Conservation (phyloP, 2,329 filamentous ascomycete species). For the Exophiala spinifera region DNA sequence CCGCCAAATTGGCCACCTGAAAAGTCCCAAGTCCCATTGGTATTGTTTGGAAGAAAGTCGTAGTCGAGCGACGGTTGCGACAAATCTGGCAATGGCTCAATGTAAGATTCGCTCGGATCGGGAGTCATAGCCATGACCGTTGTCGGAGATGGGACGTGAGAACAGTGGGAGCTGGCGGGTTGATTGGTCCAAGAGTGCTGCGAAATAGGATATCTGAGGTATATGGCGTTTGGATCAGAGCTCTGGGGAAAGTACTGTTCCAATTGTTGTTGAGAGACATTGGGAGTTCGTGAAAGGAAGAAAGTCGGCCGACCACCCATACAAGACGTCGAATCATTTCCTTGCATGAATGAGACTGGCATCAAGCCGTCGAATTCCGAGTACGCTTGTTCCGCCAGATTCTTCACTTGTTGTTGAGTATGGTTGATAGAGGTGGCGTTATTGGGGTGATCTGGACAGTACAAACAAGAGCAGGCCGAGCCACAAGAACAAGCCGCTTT, state of each 20-base stretch:
- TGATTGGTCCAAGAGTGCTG: slow-evolving; percentile 25
- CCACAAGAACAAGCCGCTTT: slow-evolving; percentile 28
- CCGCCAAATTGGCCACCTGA: slow-evolving; percentile 18
- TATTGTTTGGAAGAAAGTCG: slow-evolving; percentile 16
- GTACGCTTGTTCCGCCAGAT: slow-evolving; percentile 24
- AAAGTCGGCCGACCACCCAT: slow-evolving; percentile 28
- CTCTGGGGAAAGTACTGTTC: slow-evolving; percentile 21
- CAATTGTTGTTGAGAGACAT: slow-evolving; percentile 21
- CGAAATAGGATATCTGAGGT: slow-evolving; percentile 26
- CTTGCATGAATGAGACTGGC: slow-evolving; percentile 11
- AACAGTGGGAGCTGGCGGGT: slow-evolving; percentile 20
- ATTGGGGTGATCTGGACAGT: slow-evolving; percentile 31
- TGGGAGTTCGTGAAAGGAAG: slow-evolving; percentile 22
- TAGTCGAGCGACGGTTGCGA: slow-evolving; percentile 4
- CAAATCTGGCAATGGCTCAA: slow-evolving; percentile 13
- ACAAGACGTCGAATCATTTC: slow-evolving; percentile 21
- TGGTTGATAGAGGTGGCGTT: slow-evolving; percentile 27
- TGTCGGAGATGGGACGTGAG: slow-evolving; percentile 15
- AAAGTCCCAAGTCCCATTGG: slow-evolving; percentile 24
- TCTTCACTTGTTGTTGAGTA: slow-evolving; percentile 24
- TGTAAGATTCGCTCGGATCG: slow-evolving; percentile 3
- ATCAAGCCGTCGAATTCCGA: slow-evolving; percentile 11
- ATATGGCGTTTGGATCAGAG: slow-evolving; percentile 21
- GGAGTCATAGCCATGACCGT: slow-evolving; percentile 6
- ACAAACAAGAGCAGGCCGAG: slow-evolving; percentile 27